Base-by-base conservation (phyloP, 257 asterid species). In the Penstemon barbatus region DNA sequence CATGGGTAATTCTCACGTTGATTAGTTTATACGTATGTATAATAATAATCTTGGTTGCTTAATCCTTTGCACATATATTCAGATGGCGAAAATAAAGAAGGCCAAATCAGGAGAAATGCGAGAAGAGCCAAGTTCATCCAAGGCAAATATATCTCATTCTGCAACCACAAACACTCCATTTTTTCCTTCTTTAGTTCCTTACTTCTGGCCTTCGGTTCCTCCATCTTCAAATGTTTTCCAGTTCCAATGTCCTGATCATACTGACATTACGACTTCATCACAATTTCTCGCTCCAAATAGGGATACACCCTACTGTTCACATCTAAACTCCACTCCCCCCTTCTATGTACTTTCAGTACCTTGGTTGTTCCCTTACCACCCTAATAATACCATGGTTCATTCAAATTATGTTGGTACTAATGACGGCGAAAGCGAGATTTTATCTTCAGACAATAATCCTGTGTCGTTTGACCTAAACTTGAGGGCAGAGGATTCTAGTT, bases 261-360 rank as follows among this genome's bases (percentile, higher is more conserved):
- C 56, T 53, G 70, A 74, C n/a, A 15, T 11, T 45, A 66, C 44
- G 4, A 57, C 43, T 41, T 54, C 77, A 15, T 61, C 74, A 25
- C 61, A 61, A 57, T 12, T 63, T 59, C 73, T 73, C 37, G 36
- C 0, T 33, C 53, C 55, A 51, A 51, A 71, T 57, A 18, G 42
- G 61, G 61, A 63, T 41, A 44, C n/a, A 62, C 65, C 2, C 54
- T 10, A 2, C 54, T 57, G 57, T 57, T 72, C 76, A 4, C 8
- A 10, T 9, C 83, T 75, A 53, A 61, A 75, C 33, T 25, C 33
- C 33, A 25, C 33, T 25, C 33, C 33, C 63, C 70, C 81, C 43
- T 9, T 82, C 0, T 79, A 65, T 57, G 60, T 83, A 19, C 36
- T 76, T n/a, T 88, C 87, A 5, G 60, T 76, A 45, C 85, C 89